Evolutionary conservation across 1,284 basidiomycete species (phyloP).

Genomic region (Malassezia globosa): DNA sequence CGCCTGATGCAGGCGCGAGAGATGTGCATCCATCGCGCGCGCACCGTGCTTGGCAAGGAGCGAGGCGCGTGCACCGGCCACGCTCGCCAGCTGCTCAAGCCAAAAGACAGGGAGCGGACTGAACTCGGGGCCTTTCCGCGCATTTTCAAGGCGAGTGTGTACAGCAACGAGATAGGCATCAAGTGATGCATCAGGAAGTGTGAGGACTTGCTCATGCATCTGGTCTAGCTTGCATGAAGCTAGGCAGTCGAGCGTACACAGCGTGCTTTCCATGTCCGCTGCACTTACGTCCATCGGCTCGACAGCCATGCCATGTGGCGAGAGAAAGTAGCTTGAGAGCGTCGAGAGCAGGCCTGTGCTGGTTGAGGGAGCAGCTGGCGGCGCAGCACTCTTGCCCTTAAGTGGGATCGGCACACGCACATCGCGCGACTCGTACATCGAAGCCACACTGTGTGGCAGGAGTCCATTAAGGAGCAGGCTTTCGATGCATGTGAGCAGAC

Average conservation of each 20-base stretch:
- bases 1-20: conserved; percentile 64
- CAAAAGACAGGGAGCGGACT: conserved; percentile 89
- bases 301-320: conserved; percentile 70
- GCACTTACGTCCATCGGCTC: conserved; percentile 62
- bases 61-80: conserved; percentile 54
- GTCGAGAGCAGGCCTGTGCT: conserved; percentile 87
- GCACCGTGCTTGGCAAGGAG: conserved; percentile 82
- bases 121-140: conserved; percentile 54
- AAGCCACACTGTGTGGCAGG: conserved; percentile 66
- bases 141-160: conserved; percentile 49
- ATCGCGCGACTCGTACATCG: conserved; percentile 59
- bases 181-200: conserved; percentile 54
- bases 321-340: conserved; percentile 89
- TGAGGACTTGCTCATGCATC: conserved; percentile 83
- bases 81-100: conserved; percentile 83
- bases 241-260: conserved; percentile 90
- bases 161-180: conserved; percentile 51
- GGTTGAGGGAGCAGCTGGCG: conserved; percentile 74
- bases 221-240: conserved; percentile 86
- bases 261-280: conserved; percentile 79
- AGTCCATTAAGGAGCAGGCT: conserved; percentile 88
- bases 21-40: conserved; percentile 79
- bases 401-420: conserved; percentile 24
- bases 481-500: conserved; percentile 93
- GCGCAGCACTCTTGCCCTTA: conserved; percentile 53